These are phyloP conservation scores for Tetradesmus obliquus DNA, from an alignment of 139 green algal species.

Conservation along the genomic window DNA sequence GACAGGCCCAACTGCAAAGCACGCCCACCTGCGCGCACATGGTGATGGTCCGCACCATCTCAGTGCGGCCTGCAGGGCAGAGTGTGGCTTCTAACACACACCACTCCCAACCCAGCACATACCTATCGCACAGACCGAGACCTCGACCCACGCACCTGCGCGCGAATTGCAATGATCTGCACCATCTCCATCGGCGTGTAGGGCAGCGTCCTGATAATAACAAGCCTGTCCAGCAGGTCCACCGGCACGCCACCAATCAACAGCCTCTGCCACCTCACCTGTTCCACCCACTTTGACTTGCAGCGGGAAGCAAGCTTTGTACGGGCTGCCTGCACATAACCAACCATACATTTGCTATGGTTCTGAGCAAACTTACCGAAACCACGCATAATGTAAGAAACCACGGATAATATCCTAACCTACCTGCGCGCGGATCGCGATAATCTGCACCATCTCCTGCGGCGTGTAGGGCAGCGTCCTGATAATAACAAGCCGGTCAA, in stretches of 20 bases:
- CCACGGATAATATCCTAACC: neutral
- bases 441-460: conserved; percentile 92
- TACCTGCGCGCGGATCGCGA: conserved; percentile 91
- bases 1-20: neutral
- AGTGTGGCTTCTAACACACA: neutral
- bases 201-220: conserved; percentile 99
- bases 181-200: conserved; percentile 93
- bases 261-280: too few species aligned
- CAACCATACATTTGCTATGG: neutral
- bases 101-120: neutral
- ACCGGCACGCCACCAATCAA: conserved; percentile 85
- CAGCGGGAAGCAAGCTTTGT: neutral
- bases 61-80: neutral
- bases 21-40: neutral
- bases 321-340: neutral
- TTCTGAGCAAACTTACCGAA: neutral
- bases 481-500: conserved; percentile 99
- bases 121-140: neutral
- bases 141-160: neutral
- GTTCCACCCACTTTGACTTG: too few species aligned
- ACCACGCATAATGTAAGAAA: too few species aligned
- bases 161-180: conserved; percentile 89
- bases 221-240: conserved; percentile 96
- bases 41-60: neutral
- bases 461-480: conserved; percentile 96